Evolutionary conservation across 306 rosid species (phyloP).

Genomic region (Fragaria nilgerrensis): DNA sequence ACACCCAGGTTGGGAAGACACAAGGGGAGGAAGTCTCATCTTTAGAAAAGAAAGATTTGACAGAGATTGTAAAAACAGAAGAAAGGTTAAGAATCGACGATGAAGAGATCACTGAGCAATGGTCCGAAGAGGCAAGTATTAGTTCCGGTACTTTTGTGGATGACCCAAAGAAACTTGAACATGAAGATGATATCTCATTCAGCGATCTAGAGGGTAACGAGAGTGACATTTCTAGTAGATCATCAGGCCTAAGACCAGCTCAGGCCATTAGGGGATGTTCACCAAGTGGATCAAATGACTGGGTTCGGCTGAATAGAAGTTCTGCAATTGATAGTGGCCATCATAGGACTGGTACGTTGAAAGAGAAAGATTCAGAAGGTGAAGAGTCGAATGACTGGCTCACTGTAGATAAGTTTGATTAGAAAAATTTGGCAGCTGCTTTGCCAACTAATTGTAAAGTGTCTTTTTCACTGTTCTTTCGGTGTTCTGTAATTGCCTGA

Average conservation of each 20-base stretch:
- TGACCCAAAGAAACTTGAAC: slow-evolving; percentile 39
- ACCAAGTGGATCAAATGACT: slow-evolving; percentile 60
- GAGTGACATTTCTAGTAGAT: slow-evolving; percentile 49
- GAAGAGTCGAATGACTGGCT: slow-evolving; percentile 88
- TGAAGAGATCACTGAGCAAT: slow-evolving; percentile 36
- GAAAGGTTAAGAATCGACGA: slow-evolving; percentile 48
- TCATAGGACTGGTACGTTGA: slow-evolving; percentile 30
- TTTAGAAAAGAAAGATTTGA: slow-evolving; percentile 26
- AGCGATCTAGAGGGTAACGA: slow-evolving; percentile 75
- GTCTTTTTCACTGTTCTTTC: neutral
- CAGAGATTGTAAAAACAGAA: slow-evolving; percentile 32
- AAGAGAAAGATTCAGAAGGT: slow-evolving; percentile 72
- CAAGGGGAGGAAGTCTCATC: slow-evolving; percentile 28
- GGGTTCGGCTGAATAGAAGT: slow-evolving; percentile 71
- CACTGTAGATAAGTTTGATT: slow-evolving; percentile 60
- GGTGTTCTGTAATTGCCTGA: slow-evolving; percentile 28
- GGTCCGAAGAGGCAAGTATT: slow-evolving; percentile 43
- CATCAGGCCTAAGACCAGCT: slow-evolving; percentile 35
- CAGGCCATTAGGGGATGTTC: slow-evolving; percentile 45
- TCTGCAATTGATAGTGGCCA: slow-evolving; percentile 29
- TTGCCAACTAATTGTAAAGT: slow-evolving; percentile 44
- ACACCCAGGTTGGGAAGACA: slow-evolving; percentile 27
- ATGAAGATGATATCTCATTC: slow-evolving; percentile 67
- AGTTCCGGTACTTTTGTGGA: slow-evolving; percentile 39
- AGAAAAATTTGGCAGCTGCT: slow-evolving; percentile 24